Conservation (phyloP, 2,329 filamentous ascomycete genomes). For the Fusarium nurragi region DNA sequence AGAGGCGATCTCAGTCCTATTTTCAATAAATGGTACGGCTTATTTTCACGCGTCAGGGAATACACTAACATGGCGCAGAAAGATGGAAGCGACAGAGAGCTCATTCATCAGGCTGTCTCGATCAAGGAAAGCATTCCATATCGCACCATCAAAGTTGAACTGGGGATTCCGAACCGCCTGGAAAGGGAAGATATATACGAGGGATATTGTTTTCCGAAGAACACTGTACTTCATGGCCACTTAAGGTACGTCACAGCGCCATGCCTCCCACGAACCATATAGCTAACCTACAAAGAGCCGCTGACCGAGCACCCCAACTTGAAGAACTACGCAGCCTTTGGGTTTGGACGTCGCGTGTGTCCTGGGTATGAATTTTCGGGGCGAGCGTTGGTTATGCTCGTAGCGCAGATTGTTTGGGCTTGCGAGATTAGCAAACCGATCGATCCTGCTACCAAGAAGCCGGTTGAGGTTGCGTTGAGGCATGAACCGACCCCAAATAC, state of each 20-base stretch:
- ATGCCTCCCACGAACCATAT: neutral
- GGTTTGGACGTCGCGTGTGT: neutral
- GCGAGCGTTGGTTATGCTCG: neutral
- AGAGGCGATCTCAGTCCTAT: neutral
- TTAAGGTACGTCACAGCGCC: neutral
- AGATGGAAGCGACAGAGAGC: constrained; percentile 1
- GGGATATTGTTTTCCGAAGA: neutral
- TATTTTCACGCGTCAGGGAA: neutral
- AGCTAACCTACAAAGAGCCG: neutral
- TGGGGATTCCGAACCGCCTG: neutral
- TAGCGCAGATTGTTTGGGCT: neutral
- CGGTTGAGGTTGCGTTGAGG: neutral
- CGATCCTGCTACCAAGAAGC: neutral
- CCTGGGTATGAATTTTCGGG: neutral
- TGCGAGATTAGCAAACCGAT: neutral
- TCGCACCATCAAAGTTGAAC: neutral
- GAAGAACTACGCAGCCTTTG: neutral
- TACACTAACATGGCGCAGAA: neutral
- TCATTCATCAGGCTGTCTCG: constrained; percentile 1
- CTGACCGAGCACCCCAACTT: neutral
- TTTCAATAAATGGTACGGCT: neutral
- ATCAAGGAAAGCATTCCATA: neutral
- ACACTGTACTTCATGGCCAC: neutral
- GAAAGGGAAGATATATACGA: constrained; percentile 7
- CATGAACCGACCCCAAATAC: neutral